phyloP scores from a whole-genome alignment of 805 yeast genomes.

The Candida golubevii region DNA sequence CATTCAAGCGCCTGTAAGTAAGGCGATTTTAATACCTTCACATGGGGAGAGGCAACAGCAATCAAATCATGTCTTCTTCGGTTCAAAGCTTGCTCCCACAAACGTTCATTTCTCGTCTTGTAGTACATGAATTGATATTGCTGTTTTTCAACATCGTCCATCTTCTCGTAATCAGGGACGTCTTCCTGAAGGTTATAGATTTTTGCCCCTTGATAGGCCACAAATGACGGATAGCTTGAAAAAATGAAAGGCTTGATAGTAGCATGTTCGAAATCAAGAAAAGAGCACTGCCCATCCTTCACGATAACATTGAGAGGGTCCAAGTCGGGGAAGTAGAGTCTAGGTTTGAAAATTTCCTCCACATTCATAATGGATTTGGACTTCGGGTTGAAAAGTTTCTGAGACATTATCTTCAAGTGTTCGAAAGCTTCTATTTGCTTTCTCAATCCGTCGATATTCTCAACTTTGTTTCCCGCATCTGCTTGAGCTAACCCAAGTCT shows the following conservation, averaged over 20 bases:
- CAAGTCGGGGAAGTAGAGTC: constrained; percentile 75
- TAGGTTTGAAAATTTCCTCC: constrained; percentile 61
- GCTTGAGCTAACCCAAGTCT: constrained; percentile 54
- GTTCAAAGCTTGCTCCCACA: constrained; percentile 79
- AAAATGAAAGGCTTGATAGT: constrained; percentile 77
- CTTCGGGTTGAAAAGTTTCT: constrained; percentile 52
- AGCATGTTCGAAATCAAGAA: constrained; percentile 81
- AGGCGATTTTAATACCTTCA: constrained; percentile 66
- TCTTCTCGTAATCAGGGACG: constrained; percentile 59
- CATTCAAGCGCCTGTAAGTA: constrained; percentile 57
- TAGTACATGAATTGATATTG: constrained; percentile 83
- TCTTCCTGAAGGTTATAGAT: constrained; percentile 73
- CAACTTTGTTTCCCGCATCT: constrained; percentile 44
- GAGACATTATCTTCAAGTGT: constrained; percentile 53
- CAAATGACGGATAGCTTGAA: constrained; percentile 75
- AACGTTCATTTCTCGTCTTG: constrained; percentile 85
- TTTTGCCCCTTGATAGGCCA: constrained; percentile 85
- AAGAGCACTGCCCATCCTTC: constrained; percentile 38
- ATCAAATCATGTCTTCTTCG: constrained; percentile 61
- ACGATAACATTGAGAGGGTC: constrained; percentile 84
- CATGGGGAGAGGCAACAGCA: constrained; percentile 78
- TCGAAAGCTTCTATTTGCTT: constrained; percentile 59
- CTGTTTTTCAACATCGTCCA: constrained; percentile 69
- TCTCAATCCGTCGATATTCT: constrained; percentile 39
- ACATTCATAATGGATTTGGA: constrained; percentile 58